Base-by-base conservation (phyloP, 2,329 filamentous ascomycete genomes). In the Colletotrichum endophyticum region DNA sequence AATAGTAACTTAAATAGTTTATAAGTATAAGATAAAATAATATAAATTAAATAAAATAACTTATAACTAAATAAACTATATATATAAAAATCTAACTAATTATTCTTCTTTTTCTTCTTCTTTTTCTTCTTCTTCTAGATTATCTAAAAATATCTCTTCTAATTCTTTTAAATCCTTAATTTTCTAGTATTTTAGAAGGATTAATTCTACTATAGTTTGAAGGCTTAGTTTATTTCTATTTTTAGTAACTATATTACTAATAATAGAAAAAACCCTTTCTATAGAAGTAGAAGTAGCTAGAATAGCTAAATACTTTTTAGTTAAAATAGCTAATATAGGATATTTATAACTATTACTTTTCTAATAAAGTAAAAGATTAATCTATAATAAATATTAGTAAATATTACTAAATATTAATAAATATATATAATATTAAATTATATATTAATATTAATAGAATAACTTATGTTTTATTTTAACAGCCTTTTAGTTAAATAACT, bases 231-330 rank as follows among this genome's bases (percentile, higher is more conserved):
- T 62, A 62, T 62, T 62, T 22, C 59, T 62, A 4, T 32, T 32
- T 59, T 32, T 62, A 62, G 59, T 62, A 62, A 11, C 7, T 8
- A 62, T 62, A 62, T 62, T 62, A 62, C 13, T 30, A 62, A 5
- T n/a, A 62, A 32, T 22, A 62, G 56, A 62, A 62, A 36, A 62
- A 62, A 32, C 59, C 25, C 59, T 59, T 13, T 59, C n/a, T 59
- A 59, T 28, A 25, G n/a, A 3, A 30, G n/a, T 0, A 25, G 8
- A 61, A 63, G 30, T 63, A 63, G 30, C 80, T 68, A 53, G 82
- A 30, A 69, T 83, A 30, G 59, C 59, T 34, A 22, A 63, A 36
- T 63, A 63, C n/a, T 1, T 34, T 36, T 15, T 63, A 63, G 59
- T 19, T 63, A 63, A 12, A 28, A 28, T 28, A 61, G 12, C 19